Percentiles rank a stretch among this genome's conserved stretches.
These are phyloP conservation scores for Aristolochia californica DNA, from an alignment of 164 flowering plant species.

Conservation along the genomic window DNA sequence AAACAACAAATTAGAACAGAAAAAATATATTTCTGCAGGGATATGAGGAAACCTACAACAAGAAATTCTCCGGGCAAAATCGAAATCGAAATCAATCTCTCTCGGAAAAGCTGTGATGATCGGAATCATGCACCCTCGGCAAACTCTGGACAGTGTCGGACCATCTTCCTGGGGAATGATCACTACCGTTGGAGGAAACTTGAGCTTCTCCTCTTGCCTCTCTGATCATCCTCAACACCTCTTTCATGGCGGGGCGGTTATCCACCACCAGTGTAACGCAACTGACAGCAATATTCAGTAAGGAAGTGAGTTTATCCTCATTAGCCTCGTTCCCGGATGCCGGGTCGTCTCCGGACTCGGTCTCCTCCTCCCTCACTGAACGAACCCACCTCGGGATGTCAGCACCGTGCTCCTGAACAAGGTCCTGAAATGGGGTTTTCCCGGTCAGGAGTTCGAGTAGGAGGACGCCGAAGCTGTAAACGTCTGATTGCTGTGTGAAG, in stretches of 20 bases:
- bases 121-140: conserved; percentile 71
- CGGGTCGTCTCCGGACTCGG: conserved; percentile 79
- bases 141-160: conserved; percentile 90
- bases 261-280: conserved; percentile 51
- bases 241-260: conserved; percentile 57
- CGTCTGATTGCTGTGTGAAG: conserved; percentile 59
- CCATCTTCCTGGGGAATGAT: conserved; percentile 94
- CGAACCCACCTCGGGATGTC: conserved; percentile 82
- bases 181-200: conserved; percentile 80
- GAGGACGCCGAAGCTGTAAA: conserved; percentile 86
- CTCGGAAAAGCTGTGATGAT: conserved; percentile 47
- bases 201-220: conserved; percentile 75
- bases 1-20: too few species aligned
- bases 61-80: too few species aligned
- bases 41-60: too few species aligned
- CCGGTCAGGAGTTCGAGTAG: conserved; percentile 87
- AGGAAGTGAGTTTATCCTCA: conserved; percentile 62
- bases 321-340: conserved; percentile 59
- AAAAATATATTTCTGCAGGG: too few species aligned
- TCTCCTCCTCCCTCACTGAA: conserved; percentile 74
- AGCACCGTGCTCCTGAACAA: conserved; percentile 65
- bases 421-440: conserved; percentile 85
- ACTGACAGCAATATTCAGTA: conserved; percentile 63
- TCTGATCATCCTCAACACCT: conserved; percentile 74
- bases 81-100: conserved; percentile 10